Evolutionary conservation across 495 filamentous ascomycete genomes (phyloP).

Genomic region (Daldinia caldariorum): DNA sequence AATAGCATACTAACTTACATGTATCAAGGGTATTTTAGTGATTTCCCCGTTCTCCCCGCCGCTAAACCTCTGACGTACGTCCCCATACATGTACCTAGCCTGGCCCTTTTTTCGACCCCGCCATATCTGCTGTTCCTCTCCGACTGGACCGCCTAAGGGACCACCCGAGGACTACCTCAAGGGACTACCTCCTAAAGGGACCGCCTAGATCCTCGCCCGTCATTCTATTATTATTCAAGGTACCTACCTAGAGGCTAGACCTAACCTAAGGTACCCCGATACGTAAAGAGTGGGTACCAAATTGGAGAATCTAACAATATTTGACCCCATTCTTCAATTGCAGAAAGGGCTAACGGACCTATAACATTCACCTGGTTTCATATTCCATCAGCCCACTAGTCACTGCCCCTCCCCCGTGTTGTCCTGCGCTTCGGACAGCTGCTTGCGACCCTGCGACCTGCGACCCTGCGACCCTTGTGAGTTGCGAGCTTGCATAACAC

Average conservation of each 20-base stretch:
- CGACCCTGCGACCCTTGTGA: not conserved
- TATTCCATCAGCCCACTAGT: slow-evolving; percentile 35
- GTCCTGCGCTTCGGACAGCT: not conserved
- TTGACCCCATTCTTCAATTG: slow-evolving; percentile 15
- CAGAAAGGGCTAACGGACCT: slow-evolving; percentile 25
- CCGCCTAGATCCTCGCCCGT: slow-evolving; percentile 21
- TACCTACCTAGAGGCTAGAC: too few relatives aligned
- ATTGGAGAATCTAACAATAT: slow-evolving; percentile 22
- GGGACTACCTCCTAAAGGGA: too few relatives aligned
- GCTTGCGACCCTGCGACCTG: not conserved
- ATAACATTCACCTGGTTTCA: slow-evolving; percentile 40
- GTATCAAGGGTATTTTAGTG: not conserved
- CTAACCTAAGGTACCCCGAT: not conserved
- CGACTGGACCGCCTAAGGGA: slow-evolving; percentile 30
- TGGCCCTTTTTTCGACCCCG: slow-evolving; percentile 17
- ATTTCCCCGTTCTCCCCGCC: slow-evolving; percentile 7
- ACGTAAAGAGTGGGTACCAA: slow-evolving; percentile 5
- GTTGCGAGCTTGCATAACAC: not conserved
- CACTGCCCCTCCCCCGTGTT: not conserved
- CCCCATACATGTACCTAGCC: slow-evolving; percentile 8
- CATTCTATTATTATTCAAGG: slow-evolving; percentile 36
- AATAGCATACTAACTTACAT: too few relatives aligned
- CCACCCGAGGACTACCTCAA: too few relatives aligned
- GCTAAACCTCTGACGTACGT: slow-evolving; percentile 18
- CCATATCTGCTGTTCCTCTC: slow-evolving; percentile 21